Base-by-base conservation (phyloP, 441 rosid species). In the Erodium chrysanthum region DNA sequence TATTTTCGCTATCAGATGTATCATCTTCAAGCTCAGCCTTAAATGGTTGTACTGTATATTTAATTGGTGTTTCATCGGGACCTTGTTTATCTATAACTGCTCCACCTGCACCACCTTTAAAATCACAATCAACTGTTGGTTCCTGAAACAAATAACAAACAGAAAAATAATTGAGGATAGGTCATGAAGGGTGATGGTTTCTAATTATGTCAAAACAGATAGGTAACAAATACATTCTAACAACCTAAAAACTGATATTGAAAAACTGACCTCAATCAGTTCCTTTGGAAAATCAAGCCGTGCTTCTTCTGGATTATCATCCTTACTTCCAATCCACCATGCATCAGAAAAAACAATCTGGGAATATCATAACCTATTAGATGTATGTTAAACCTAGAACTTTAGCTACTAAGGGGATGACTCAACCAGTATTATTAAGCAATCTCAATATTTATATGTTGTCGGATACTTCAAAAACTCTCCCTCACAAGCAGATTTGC, bases 261-360 rank as follows among this genome's bases (percentile, higher is more conserved):
- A 20, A 64, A 70, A 79, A 64, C 64, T 66, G 82, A 88, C 97
- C 98, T 85, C 81, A 77, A 74, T 64, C 27, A 90, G 52, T 68
- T 88, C 93, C 73, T 86, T 75, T 35, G 96, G 98, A 73, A 93
- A 89, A 35, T 88, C 89, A 65, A 93, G 91, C 1, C 77, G 82
- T 0, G 74, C 82, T 84, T 93, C 97, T 33, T 86, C 88, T 0
- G 92, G 97, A 69, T 91, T 93, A n/a, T 93, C 89, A 23, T 89
- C 95, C 77, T 84, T 83, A 22, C 78, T 89, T 44, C 98, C 98
- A 79, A 93, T 86, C 98, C 96, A 93, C 95, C 97, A 89, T 64
- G 86, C 91, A 63, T 93, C 96, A 70, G 98, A 84, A 80, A 91
- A 93, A 54, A 88, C 91, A 84, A 93, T 82, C 98, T 90, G 76